These are phyloP conservation scores for Lachnum nothofagi DNA, from an alignment of 2,329 filamentous ascomycete genomes.

Conservation along the genomic window DNA sequence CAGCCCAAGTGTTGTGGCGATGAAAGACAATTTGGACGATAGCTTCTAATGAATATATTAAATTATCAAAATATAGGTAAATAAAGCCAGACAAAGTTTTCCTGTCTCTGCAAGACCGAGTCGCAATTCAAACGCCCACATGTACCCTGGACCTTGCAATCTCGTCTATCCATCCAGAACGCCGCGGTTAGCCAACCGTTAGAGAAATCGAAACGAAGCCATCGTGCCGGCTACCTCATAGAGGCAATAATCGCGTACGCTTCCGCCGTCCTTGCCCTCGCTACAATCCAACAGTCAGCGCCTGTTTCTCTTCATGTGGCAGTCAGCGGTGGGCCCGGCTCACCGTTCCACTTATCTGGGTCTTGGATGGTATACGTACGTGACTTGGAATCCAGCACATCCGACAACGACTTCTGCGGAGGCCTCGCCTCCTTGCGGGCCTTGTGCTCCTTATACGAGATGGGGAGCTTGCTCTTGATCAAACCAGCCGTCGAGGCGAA, in stretches of 20 bases:
- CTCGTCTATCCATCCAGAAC: conserved; percentile 1
- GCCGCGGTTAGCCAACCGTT: too few relatives aligned
- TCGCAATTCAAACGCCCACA: too few relatives aligned
- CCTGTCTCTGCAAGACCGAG: too few relatives aligned
- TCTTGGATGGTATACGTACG: conserved; percentile 11
- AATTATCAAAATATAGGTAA: conserved; percentile 5
- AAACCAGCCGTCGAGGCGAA: conserved; percentile 25
- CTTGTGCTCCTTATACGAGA: conserved; percentile 13
- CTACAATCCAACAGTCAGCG: conserved; percentile 16
- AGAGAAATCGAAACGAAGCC: too few relatives aligned
- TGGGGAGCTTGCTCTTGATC: conserved; percentile 20
- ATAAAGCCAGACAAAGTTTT: conserved; percentile 2
- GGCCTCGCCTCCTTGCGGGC: conserved; percentile 12
- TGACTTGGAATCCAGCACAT: conserved; percentile 11
- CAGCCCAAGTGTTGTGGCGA: conserved; percentile 61
- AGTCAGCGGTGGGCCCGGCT: neutral
- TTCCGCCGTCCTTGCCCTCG: conserved; percentile 22
- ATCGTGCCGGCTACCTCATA: conserved; percentile 9
- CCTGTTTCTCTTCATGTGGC: conserved; percentile 1
- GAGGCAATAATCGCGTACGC: conserved; percentile 23
- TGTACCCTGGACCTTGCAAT: neutral
- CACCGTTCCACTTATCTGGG: conserved; percentile 14
- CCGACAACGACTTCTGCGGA: conserved; percentile 7
- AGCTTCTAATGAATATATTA: conserved; percentile 45
- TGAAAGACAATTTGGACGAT: conserved; percentile 58